A percentile compares a stretch with the other conserved stretches of the same genome.
These are phyloP conservation scores for Pestalotiopsis sp. DNA, from an alignment of 2,329 filamentous ascomycete genomes.

Conservation along the genomic window DNA sequence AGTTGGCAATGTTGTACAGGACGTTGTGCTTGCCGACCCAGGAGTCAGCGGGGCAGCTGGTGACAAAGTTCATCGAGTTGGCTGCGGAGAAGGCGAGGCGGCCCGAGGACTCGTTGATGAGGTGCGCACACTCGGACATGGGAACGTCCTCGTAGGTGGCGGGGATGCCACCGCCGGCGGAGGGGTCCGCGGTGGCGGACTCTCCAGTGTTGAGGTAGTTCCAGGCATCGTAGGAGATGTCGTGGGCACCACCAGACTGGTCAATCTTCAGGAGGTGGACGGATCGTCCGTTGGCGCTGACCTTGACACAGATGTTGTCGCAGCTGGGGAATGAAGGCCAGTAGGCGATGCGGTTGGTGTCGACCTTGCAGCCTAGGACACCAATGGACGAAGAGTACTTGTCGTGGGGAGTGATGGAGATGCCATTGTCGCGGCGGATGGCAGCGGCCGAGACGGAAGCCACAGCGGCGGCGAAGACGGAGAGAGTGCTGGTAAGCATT, in stretches of 20 bases:
- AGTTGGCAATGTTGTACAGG: constrained; percentile 56
- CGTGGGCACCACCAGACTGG: constrained; percentile 56
- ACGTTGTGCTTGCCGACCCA: constrained; percentile 56
- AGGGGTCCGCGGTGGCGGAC: constrained; percentile 48
- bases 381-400: constrained; percentile 59
- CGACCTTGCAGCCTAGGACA: constrained; percentile 62
- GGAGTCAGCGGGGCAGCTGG: constrained; percentile 43
- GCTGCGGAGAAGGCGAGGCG: constrained; percentile 57
- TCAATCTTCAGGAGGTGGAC: constrained; percentile 63
- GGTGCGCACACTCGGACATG: constrained; percentile 49
- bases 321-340: constrained; percentile 57
- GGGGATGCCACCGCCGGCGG: constrained; percentile 49
- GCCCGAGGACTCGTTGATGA: constrained; percentile 50
- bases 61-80: constrained; percentile 60
- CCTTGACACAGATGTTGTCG: constrained; percentile 58
- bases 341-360: constrained; percentile 65
- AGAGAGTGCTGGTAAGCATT: constrained; percentile 21
- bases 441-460: constrained; percentile 17
- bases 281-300: constrained; percentile 49
- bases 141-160: constrained; percentile 55
- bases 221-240: constrained; percentile 65
- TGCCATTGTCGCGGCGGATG: constrained; percentile 21
- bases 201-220: constrained; percentile 58
- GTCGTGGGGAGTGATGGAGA: constrained; percentile 56
- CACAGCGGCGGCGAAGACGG: constrained; percentile 19